phyloP scores from a whole-genome alignment of 2,329 filamentous ascomycete species.

The Camillea tinctor region DNA sequence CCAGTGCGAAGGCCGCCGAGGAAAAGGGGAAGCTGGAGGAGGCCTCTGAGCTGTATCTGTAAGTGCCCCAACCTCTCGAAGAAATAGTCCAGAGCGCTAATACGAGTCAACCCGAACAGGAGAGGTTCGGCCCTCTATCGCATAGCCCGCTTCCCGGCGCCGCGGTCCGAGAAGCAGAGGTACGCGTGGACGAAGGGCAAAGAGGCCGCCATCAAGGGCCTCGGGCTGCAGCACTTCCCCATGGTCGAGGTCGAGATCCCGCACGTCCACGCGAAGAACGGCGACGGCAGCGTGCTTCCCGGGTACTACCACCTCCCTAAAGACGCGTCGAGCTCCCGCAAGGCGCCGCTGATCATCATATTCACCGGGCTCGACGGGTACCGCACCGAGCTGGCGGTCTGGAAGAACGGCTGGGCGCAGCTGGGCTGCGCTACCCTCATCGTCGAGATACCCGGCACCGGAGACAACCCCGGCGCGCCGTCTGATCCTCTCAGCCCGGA shows the following conservation, averaged over 20 bases:
- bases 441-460: slow-evolving; percentile 57
- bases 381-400: slow-evolving; percentile 35
- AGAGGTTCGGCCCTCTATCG: slow-evolving; percentile 35
- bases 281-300: slow-evolving; percentile 26
- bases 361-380: slow-evolving; percentile 31
- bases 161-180: slow-evolving; percentile 29
- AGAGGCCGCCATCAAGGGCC: slow-evolving; percentile 28
- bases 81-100: neutral
- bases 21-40: slow-evolving; percentile 25
- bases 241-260: slow-evolving; percentile 31
- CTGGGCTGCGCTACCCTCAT: slow-evolving; percentile 49
- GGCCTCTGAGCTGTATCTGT: slow-evolving; percentile 34
- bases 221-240: slow-evolving; percentile 27
- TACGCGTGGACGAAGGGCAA: slow-evolving; percentile 31
- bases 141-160: slow-evolving; percentile 35
- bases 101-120: slow-evolving; percentile 10
- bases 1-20: slow-evolving; percentile 16
- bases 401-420: slow-evolving; percentile 34
- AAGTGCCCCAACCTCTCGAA: slow-evolving; percentile 3
- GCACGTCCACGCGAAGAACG: slow-evolving; percentile 23
- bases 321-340: slow-evolving; percentile 12
- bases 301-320: slow-evolving; percentile 31
- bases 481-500: slow-evolving; percentile 49
- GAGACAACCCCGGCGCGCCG: slow-evolving; percentile 50
- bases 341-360: slow-evolving; percentile 27